These are phyloP conservation scores for Arxiozyma bovina DNA, from an alignment of 1,139 yeast species.

Conservation along the genomic window DNA sequence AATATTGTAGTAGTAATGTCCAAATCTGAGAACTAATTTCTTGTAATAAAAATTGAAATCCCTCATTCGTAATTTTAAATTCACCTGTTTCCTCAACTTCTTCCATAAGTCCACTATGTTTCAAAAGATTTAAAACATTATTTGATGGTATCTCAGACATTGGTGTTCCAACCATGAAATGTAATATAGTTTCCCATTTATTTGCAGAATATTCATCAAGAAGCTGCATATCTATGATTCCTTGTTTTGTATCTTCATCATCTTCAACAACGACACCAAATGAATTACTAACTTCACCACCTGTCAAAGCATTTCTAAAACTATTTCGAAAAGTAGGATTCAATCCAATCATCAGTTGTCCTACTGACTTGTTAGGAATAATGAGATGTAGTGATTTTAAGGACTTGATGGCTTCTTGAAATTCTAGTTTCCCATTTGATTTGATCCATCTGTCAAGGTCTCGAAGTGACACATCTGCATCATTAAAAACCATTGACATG, in stretches of 20 bases:
- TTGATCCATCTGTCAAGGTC: slow-evolving; percentile 74
- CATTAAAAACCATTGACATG: slow-evolving; percentile 79
- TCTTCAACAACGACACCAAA: slow-evolving; percentile 49
- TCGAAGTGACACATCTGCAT: slow-evolving; percentile 56
- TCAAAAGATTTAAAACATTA: slow-evolving; percentile 55
- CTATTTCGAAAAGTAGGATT: slow-evolving; percentile 68
- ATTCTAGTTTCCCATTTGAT: slow-evolving; percentile 38
- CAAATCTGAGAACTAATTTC: slow-evolving; percentile 93
- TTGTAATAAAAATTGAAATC: slow-evolving; percentile 87
- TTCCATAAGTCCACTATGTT: slow-evolving; percentile 83
- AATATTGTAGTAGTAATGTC: slow-evolving; percentile 80
- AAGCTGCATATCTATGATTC: slow-evolving; percentile 49
- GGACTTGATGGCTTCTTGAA: slow-evolving; percentile 71
- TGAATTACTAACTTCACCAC: slow-evolving; percentile 46
- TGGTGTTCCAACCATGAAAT: slow-evolving; percentile 94
- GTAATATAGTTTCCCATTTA: slow-evolving; percentile 92
- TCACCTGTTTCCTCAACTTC: slow-evolving; percentile 39
- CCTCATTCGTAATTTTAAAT: slow-evolving; percentile 74
- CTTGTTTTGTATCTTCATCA: slow-evolving; percentile 29
- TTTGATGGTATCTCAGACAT: slow-evolving; percentile 54
- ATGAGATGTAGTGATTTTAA: slow-evolving; percentile 68
- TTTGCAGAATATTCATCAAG: slow-evolving; percentile 73
- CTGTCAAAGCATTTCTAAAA: slow-evolving; percentile 77
- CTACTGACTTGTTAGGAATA: slow-evolving; percentile 40
- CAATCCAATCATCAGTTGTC: slow-evolving; percentile 36